Conservation (phyloP, 169 alveolate species). For the Eimeria zaria region DNA sequence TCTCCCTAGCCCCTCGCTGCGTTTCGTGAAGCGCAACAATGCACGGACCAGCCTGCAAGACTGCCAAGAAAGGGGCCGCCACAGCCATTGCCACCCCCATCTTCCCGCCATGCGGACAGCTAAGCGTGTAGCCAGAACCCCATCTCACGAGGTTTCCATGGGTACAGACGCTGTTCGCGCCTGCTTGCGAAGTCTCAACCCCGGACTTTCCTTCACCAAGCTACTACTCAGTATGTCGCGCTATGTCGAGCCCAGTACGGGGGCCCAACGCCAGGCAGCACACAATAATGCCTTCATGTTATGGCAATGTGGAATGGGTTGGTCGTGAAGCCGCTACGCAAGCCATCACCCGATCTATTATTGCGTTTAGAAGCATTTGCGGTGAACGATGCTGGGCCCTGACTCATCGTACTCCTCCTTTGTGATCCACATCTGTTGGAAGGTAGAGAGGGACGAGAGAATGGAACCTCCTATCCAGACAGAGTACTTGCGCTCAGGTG, state of each 20-base stretch:
- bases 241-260: conserved; percentile 34
- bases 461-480: conserved; percentile 99
- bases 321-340: conserved; percentile 49
- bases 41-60: conserved; percentile 70
- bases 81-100: conserved; percentile 46
- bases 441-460: conserved; percentile 97
- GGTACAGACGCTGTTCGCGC: conserved; percentile 21
- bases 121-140: conserved; percentile 39
- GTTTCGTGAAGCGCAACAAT: conserved; percentile 69
- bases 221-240: conserved; percentile 67
- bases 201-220: conserved; percentile 2
- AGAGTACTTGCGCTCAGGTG: conserved; percentile 99
- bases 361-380: conserved; percentile 92
- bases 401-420: conserved; percentile 99
- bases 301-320: conserved; percentile 29
- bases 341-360: conserved; percentile 6
- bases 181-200: conserved; percentile 5
- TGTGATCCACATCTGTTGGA: conserved; percentile 99
- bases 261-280: conserved; percentile 61
- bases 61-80: conserved; percentile 68
- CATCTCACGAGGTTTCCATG: background rate
- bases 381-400: conserved; percentile 99
- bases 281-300: conserved; percentile 44
- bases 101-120: conserved; percentile 74
- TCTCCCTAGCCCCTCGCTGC: conserved; percentile 56